phyloP scores from a whole-genome alignment of 2,329 filamentous ascomycete species.

The Harringtonia aguacate region DNA sequence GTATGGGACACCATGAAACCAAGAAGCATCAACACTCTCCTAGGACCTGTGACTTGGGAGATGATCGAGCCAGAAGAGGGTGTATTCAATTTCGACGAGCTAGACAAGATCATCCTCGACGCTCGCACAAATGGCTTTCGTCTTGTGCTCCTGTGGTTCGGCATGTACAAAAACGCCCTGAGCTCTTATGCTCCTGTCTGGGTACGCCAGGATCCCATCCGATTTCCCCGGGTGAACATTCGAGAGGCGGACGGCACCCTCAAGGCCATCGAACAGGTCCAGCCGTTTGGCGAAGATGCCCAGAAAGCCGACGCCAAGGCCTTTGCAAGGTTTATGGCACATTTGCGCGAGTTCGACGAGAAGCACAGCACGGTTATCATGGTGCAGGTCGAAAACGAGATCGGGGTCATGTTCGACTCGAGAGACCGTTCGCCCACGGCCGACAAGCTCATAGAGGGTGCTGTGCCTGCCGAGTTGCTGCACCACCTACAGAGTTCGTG shows the following conservation, averaged over 20 bases:
- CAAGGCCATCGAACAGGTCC: conserved; percentile 17
- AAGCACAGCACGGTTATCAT: conserved; percentile 39
- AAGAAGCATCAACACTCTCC: conserved; percentile 18
- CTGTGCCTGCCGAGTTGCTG: conserved; percentile 10
- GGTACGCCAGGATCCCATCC: conserved; percentile 16
- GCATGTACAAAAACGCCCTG: conserved; percentile 18
- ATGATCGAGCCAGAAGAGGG: conserved; percentile 19
- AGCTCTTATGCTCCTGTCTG: conserved; percentile 15
- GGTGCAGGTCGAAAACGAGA: conserved; percentile 47
- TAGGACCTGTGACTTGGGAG: conserved; percentile 20
- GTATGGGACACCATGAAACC: conserved; percentile 15
- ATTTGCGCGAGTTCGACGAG: conserved; percentile 30
- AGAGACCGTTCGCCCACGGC: conserved; percentile 32
- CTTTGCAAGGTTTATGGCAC: conserved; percentile 17
- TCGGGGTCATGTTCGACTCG: conserved; percentile 38
- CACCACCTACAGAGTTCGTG: conserved; percentile 9
- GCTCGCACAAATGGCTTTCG: conserved; percentile 14
- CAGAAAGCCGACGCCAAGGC: conserved; percentile 16
- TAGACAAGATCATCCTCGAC: conserved; percentile 15
- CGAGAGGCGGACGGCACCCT: conserved; percentile 16
- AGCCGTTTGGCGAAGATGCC: conserved; percentile 14
- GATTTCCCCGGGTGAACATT: conserved; percentile 18
- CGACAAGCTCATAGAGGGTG: conserved; percentile 26
- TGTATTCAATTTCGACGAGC: conserved; percentile 15
- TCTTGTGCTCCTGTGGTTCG: conserved; percentile 18